Conservation (phyloP, 2,329 filamentous ascomycete genomes). For the Pseudopyricularia cyperi region DNA sequence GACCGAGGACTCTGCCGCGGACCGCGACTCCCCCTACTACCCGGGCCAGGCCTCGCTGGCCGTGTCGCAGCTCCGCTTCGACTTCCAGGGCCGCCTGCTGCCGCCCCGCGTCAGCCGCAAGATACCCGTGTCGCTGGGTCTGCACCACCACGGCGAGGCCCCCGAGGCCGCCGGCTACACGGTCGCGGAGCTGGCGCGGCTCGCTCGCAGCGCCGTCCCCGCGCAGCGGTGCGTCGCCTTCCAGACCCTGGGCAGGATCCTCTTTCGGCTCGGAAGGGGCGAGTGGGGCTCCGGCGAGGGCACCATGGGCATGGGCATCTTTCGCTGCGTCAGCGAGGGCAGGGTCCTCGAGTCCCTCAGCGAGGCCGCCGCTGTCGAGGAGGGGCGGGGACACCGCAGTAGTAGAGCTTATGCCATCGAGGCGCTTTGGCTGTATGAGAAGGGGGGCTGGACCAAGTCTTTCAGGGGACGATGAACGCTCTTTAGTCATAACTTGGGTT, state of each 20-base stretch:
- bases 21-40: conserved; percentile 67
- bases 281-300: conserved; percentile 55
- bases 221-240: conserved; percentile 85
- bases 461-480: not conserved
- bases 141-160: conserved; percentile 88
- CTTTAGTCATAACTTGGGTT: not conserved
- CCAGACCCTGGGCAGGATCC: conserved; percentile 73
- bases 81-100: conserved; percentile 70
- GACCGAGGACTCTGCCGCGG: conserved; percentile 48
- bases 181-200: conserved; percentile 67
- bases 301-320: conserved; percentile 64
- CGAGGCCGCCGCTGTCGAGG: conserved; percentile 56
- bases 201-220: conserved; percentile 70
- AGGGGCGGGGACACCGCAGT: conserved; percentile 59
- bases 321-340: conserved; percentile 65
- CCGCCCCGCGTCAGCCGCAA: conserved; percentile 61
- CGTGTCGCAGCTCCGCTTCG: conserved; percentile 71
- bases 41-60: conserved; percentile 60
- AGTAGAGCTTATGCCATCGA: conserved; percentile 77
- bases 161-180: conserved; percentile 94
- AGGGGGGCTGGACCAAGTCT: conserved; percentile 49
- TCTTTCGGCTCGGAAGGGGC: conserved; percentile 69
- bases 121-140: conserved; percentile 63
- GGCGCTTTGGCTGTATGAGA: conserved; percentile 71
- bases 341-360: conserved; percentile 64